A percentile compares a stretch with the other conserved stretches of the same genome.
phyloP scores from a whole-genome alignment of 495 filamentous ascomycete species.

The Aspergillus saccharolyticus region DNA sequence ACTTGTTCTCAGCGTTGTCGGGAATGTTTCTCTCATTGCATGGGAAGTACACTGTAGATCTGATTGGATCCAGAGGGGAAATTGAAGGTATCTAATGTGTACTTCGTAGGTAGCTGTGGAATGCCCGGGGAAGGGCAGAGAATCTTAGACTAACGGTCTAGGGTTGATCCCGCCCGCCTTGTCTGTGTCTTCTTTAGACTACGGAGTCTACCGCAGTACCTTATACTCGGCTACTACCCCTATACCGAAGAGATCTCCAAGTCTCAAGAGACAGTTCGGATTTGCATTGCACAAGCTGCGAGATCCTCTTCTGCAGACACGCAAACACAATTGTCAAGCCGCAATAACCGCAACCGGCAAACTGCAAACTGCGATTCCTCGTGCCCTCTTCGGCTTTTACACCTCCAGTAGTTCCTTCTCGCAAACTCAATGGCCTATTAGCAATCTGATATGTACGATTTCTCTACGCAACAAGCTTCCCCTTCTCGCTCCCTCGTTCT shows the following conservation, averaged over 20 bases:
- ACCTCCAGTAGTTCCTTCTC: too few relatives aligned
- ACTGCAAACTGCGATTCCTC: not conserved
- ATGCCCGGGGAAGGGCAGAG: not conserved
- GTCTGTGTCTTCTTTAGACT: too few relatives aligned
- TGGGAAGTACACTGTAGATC: not conserved
- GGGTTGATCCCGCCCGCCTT: too few relatives aligned
- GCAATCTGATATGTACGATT: not conserved
- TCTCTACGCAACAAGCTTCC: not conserved
- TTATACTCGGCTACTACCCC: too few relatives aligned
- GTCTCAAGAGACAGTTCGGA: too few relatives aligned
- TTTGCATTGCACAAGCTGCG: too few relatives aligned
- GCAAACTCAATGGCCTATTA: not conserved
- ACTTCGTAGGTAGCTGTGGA: too few relatives aligned
- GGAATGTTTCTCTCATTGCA: not conserved
- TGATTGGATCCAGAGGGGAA: not conserved
- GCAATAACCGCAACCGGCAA: conserved; percentile 3
- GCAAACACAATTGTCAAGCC: not conserved
- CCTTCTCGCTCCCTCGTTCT: not conserved
- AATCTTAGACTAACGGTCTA: too few relatives aligned
- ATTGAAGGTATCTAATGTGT: too few relatives aligned
- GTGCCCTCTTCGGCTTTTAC: not conserved
- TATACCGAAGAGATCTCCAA: too few relatives aligned
- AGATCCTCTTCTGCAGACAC: too few relatives aligned
- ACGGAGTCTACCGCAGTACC: too few relatives aligned
- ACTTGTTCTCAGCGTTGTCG: not conserved